A percentile compares a stretch with the other conserved stretches of the same genome.
These are phyloP conservation scores for Aspergillus ellipticus DNA, from an alignment of 495 filamentous ascomycete genomes.

Conservation along the genomic window DNA sequence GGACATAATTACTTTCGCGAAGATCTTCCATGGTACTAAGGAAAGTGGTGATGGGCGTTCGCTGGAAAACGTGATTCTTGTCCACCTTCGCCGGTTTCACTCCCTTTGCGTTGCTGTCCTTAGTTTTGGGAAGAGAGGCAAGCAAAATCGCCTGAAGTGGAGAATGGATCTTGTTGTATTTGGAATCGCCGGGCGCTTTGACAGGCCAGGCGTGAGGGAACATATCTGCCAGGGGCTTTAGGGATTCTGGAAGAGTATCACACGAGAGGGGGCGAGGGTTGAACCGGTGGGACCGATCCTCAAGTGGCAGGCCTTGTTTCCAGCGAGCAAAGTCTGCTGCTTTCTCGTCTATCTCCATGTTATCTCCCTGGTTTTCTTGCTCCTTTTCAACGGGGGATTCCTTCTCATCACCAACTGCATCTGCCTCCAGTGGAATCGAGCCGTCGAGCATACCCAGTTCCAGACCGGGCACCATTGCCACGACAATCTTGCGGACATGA, in stretches of 20 bases:
- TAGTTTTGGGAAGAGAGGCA: conserved; percentile 60
- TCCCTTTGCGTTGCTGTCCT: conserved; percentile 54
- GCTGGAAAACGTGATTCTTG: conserved; percentile 59
- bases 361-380: conserved; percentile 5
- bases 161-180: conserved; percentile 73
- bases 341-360: conserved; percentile 18
- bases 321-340: conserved; percentile 36
- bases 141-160: conserved; percentile 76
- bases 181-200: conserved; percentile 77
- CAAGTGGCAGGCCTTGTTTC: conserved; percentile 42
- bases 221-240: conserved; percentile 73
- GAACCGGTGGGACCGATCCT: conserved; percentile 52
- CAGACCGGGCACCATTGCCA: conserved; percentile 90
- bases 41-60: conserved; percentile 75
- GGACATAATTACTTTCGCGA: conserved; percentile 71
- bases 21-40: conserved; percentile 68
- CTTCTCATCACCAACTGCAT: conserved; percentile 25
- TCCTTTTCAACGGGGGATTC: conserved; percentile 12
- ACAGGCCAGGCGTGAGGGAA: conserved; percentile 90
- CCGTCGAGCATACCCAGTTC: conserved; percentile 87
- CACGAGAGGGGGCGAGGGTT: conserved; percentile 64
- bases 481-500: conserved; percentile 76
- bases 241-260: conserved; percentile 55
- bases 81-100: conserved; percentile 53
- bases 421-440: conserved; percentile 48